Evolutionary conservation across 1,139 yeast species (phyloP), one percentile per base, ranked within the genome.

Genomic region (Arxiozyma bovina): DNA sequence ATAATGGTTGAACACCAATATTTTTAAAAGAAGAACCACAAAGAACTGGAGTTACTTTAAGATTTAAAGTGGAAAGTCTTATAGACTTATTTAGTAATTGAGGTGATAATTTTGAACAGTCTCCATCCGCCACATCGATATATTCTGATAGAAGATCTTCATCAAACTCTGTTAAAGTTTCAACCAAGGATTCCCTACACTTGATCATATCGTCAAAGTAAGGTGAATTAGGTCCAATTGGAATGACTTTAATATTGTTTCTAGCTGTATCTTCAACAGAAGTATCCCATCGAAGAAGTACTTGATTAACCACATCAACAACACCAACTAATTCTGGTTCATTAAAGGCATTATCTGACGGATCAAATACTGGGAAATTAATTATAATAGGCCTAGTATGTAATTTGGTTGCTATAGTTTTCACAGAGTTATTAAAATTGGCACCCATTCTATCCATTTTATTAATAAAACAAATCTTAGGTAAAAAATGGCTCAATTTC

Each of bases 371-470:
- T 1, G 99, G 99, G n/a, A 88, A 71, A 57, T 86, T 91, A 34
- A 90, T 76, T 50, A 90, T 70, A 0, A 85, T 87, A 3, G 85
- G 90, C 47, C 85, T 76, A 0, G 96, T 87, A 22, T 82, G 82
- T 56, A 94, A 73, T 65, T 87, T 87, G 25, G 82, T 74, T n/a
- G 88, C 85, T 27, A 93, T 79, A 63, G 93, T 98, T 61, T 82
- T 81, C 4, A 90, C 95, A 0, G 97, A 87, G 57, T 96, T 76
- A 57, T 96, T 85, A 67, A 83, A 93, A 0, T 97, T 97, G 0
- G 98, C 96, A 17, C 99, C 99, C 20, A 83, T 86, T 56, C 98
- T 78, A 71, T 93, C 99, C 99, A 93, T 91, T 69, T 93, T 93
- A 70, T 93, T 93, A 44, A 93, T 80, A 66, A 83, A 94, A 9